phyloP scores from a whole-genome alignment of 164 flowering plant species.

The Dillenia suffruticosa region DNA sequence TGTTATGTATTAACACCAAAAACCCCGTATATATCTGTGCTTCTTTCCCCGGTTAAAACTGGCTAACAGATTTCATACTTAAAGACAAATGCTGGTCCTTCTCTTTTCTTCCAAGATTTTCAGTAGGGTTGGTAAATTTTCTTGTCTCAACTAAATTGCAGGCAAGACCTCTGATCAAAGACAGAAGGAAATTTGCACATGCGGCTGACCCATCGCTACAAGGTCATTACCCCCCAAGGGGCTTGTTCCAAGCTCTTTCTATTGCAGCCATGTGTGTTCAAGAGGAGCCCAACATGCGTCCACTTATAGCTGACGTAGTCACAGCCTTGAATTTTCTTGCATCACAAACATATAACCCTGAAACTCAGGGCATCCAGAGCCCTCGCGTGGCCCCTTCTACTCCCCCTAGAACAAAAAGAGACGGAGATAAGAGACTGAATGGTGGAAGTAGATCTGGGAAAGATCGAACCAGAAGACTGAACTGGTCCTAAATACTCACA shows the following conservation, averaged over 20 bases:
- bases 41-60: too few relatives aligned
- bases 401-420: conserved; percentile 32
- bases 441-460: conserved; percentile 12
- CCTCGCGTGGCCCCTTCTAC: conserved; percentile 38
- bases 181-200: conserved; percentile 60
- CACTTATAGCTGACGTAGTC: conserved; percentile 80
- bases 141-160: conserved; percentile 19
- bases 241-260: conserved; percentile 89
- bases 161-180: conserved; percentile 82
- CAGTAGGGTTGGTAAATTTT: too few relatives aligned
- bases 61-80: too few relatives aligned
- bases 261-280: conserved; percentile 97
- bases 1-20: too few relatives aligned
- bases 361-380: conserved; percentile 39
- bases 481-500: neutral
- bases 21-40: too few relatives aligned
- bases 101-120: too few relatives aligned
- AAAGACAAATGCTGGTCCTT: too few relatives aligned
- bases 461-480: conserved; percentile 15
- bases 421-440: conserved; percentile 9
- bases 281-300: conserved; percentile 82
- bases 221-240: conserved; percentile 70
- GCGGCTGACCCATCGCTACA: conserved; percentile 81
- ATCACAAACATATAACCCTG: conserved; percentile 51
- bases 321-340: conserved; percentile 80